These are phyloP conservation scores for Colletotrichum endophyticum DNA, from an alignment of 2,329 filamentous ascomycete species.

Conservation along the genomic window DNA sequence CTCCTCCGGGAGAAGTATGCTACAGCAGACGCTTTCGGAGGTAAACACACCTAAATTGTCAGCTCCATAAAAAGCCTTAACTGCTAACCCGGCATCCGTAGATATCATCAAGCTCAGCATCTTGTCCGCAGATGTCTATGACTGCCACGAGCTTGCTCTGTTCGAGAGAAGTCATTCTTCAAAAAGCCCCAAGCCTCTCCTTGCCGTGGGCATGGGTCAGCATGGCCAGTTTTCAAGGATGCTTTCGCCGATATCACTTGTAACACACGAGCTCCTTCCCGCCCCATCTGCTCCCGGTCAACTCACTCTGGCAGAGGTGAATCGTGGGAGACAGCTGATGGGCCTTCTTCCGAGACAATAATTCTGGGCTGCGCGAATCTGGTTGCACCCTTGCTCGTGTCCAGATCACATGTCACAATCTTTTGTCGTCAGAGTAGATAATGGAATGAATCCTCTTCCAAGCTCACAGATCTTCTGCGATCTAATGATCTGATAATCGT, in stretches of 20 bases:
- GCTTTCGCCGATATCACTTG: neutral
- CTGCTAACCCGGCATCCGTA: rapidly evolving
- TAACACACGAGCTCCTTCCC: neutral
- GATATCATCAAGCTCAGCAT: neutral
- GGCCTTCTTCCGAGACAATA: neutral
- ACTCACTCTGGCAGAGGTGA: neutral
- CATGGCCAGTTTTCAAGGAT: neutral
- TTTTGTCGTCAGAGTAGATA: neutral
- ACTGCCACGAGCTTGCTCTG: neutral
- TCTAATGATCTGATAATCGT: neutral
- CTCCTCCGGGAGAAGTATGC: neutral
- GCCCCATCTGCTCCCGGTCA: neutral
- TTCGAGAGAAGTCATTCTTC: neutral
- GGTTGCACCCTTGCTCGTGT: neutral
- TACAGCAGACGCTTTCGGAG: neutral
- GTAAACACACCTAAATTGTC: neutral
- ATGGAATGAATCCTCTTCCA: rapidly evolving
- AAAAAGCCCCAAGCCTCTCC: neutral
- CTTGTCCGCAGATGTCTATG: neutral
- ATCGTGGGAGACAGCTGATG: neutral
- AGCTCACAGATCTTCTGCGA: neutral
- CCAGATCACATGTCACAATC: neutral
- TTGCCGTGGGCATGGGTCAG: neutral
- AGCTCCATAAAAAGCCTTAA: neutral
- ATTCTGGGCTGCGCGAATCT: neutral